A percentile compares a stretch with the other conserved stretches of the same genome.
Conservation (phyloP, 2,329 filamentous ascomycete species). For the Mycosphaerella arachidis region DNA sequence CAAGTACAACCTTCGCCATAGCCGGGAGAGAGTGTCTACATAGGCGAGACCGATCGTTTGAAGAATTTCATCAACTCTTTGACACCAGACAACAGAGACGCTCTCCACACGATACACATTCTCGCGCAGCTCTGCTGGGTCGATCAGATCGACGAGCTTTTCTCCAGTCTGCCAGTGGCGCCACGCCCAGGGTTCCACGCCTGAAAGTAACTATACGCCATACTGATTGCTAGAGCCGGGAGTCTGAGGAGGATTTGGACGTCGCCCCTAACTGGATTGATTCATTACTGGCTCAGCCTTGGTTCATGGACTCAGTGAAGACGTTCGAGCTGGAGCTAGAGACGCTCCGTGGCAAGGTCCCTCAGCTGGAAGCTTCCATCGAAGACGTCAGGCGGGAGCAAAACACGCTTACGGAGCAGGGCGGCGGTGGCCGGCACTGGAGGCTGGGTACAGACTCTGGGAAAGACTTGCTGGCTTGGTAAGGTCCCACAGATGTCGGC, state of each 20-base stretch:
- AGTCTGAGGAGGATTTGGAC: not conserved
- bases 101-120: not conserved
- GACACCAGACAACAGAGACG: not conserved
- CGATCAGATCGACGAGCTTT: not conserved
- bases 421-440: not conserved
- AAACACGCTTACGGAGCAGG: not conserved
- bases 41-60: not conserved
- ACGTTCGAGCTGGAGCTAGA: conserved; percentile 8
- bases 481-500: conserved; percentile 2
- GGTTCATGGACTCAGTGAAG: not conserved
- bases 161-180: not conserved
- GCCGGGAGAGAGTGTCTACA: not conserved
- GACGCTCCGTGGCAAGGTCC: conserved; percentile 5
- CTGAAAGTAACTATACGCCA: conserved; percentile 8
- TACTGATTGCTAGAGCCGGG: conserved; percentile 13
- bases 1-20: not conserved
- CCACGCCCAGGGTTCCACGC: not conserved
- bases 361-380: conserved; percentile 1
- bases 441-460: not conserved
- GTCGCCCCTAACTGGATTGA: not conserved
- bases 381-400: conserved; percentile 1
- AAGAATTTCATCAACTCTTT: not conserved
- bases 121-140: conserved; percentile 3
- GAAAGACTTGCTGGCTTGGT: conserved; percentile 2
- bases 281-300: not conserved